Conservation (phyloP, 805 yeast genomes). For the Metschnikowia koreensis region DNA sequence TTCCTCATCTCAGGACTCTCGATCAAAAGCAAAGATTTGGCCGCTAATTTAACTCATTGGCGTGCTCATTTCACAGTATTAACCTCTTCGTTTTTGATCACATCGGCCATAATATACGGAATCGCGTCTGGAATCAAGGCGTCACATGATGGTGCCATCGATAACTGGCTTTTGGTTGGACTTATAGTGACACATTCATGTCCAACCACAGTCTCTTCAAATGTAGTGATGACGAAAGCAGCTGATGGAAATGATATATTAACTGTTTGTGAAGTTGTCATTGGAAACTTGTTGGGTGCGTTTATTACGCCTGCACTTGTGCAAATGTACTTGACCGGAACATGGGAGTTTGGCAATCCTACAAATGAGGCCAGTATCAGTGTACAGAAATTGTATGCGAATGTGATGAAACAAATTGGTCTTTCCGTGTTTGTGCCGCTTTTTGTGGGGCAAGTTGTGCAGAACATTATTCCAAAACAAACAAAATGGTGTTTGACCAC, state of each 20-base stretch:
- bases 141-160: constrained; percentile 56
- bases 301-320: constrained; percentile 83
- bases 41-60: constrained; percentile 71
- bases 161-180: constrained; percentile 78
- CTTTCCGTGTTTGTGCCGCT: constrained; percentile 79
- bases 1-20: constrained; percentile 79
- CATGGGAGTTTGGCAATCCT: constrained; percentile 82
- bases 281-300: constrained; percentile 83
- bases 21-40: constrained; percentile 62
- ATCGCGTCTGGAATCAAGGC: constrained; percentile 63
- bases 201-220: constrained; percentile 90
- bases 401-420: constrained; percentile 87
- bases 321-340: constrained; percentile 60
- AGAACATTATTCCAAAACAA: constrained; percentile 65
- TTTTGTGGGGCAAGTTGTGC: constrained; percentile 83
- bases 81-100: constrained; percentile 65
- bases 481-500: constrained; percentile 58
- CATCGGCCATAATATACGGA: constrained; percentile 71
- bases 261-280: constrained; percentile 78
- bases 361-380: constrained; percentile 44
- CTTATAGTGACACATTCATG: constrained; percentile 79
- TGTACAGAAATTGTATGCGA: constrained; percentile 57
- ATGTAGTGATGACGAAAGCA: constrained; percentile 85
- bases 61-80: constrained; percentile 76
- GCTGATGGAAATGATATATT: constrained; percentile 82